Percentiles rank a stretch among this genome's conserved stretches.
phyloP scores from a whole-genome alignment of 2,329 filamentous ascomycete genomes.

The Aspergillus nomiae region DNA sequence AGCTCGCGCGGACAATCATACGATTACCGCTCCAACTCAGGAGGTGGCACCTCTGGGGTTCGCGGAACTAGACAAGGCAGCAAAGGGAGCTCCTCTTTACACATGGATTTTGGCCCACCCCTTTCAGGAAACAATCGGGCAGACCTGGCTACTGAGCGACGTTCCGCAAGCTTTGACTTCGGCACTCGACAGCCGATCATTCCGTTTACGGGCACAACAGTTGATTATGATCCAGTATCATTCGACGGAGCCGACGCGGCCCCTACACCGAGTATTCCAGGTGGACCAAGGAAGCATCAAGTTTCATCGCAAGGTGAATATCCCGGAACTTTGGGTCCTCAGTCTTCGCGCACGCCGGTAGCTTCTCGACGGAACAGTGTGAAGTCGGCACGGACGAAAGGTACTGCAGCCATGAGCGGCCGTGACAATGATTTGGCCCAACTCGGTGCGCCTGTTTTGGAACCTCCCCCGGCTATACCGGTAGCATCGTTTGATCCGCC shows the following conservation, averaged over 20 bases:
- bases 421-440: constrained; percentile 34
- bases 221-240: constrained; percentile 26
- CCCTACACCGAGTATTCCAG: constrained; percentile 81
- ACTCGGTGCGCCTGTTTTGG: constrained; percentile 29
- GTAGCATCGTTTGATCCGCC: constrained; percentile 51
- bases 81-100: constrained; percentile 75
- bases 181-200: constrained; percentile 37
- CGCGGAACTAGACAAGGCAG: constrained; percentile 60
- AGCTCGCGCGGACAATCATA: constrained; percentile 40
- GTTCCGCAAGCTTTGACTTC: constrained; percentile 50
- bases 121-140: constrained; percentile 34
- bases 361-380: constrained; percentile 46
- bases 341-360: constrained; percentile 33
- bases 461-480: constrained; percentile 45
- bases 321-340: constrained; percentile 24
- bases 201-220: constrained; percentile 22
- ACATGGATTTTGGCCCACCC: constrained; percentile 68
- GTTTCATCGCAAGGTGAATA: constrained; percentile 43
- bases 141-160: constrained; percentile 36
- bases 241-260: constrained; percentile 71
- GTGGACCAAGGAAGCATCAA: constrained; percentile 66
- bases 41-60: constrained; percentile 24
- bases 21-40: constrained; percentile 31
- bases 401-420: constrained; percentile 35
- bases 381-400: constrained; percentile 45